These are phyloP conservation scores for Calonectria crousiana DNA, from an alignment of 2,329 filamentous ascomycete genomes.

Conservation along the genomic window DNA sequence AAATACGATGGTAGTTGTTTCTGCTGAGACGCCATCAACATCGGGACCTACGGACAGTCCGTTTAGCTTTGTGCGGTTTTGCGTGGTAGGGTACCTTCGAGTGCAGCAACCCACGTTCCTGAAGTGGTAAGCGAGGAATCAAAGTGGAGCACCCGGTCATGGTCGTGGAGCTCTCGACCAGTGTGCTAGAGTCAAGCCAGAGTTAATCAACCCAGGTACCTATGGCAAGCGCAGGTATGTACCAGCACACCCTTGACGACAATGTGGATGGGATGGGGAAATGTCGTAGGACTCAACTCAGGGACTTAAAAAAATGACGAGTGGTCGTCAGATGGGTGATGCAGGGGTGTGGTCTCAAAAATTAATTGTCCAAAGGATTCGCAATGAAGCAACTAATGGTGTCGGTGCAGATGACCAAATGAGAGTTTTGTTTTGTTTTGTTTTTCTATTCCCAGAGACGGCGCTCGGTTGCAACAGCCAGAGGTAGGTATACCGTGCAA, in stretches of 20 bases:
- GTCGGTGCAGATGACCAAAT: conserved; percentile 1
- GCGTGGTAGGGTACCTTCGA: conserved; percentile 15
- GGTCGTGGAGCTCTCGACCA: conserved; percentile 18
- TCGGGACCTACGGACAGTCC: conserved; percentile 17
- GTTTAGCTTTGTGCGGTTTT: conserved; percentile 24
- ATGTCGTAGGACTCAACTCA: conserved; percentile 20
- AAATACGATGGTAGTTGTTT: conserved; percentile 1
- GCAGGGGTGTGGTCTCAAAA: conserved; percentile 21
- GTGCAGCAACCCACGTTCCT: conserved; percentile 41
- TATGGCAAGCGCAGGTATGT: conserved; percentile 19
- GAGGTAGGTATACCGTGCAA: not conserved
- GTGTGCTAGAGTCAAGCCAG: conserved; percentile 23
- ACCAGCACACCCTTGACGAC: conserved; percentile 25
- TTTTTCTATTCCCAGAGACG: not conserved
- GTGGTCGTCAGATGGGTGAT: conserved; percentile 21
- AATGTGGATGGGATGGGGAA: conserved; percentile 24
- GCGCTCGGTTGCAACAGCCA: not conserved
- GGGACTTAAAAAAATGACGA: conserved; percentile 14
- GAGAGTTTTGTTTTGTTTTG: not conserved
- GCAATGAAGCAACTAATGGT: conserved; percentile 10
- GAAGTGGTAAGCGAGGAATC: conserved; percentile 42
- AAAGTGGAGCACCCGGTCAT: conserved; percentile 35
- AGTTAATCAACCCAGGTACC: conserved; percentile 26
- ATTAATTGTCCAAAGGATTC: not conserved
- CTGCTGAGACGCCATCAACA: not conserved